These are phyloP conservation scores for Entomortierella parvispora DNA, from an alignment of 192 early-diverging fungal genomes.

Conservation along the genomic window DNA sequence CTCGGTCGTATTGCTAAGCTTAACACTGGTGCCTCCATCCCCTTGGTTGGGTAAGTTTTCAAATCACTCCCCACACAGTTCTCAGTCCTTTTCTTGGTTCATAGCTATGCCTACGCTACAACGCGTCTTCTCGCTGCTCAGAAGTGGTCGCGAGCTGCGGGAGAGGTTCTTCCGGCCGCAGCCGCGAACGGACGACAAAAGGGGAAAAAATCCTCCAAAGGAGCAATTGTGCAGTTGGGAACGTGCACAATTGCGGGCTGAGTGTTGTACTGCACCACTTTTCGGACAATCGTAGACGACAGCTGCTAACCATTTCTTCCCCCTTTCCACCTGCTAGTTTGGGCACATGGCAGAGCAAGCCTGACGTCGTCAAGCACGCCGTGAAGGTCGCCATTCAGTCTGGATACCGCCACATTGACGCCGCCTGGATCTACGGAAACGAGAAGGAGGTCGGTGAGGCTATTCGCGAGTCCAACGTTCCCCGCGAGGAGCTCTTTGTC, in stretches of 20 bases:
- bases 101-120: no score
- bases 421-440: conserved; percentile 72
- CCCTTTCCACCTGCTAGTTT: conserved; percentile 32
- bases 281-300: not conserved
- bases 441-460: conserved; percentile 83
- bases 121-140: no score
- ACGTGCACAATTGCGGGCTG: no score
- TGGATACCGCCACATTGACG: conserved; percentile 78
- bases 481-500: conserved; percentile 82
- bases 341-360: conserved; percentile 67
- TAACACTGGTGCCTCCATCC: conserved; percentile 72
- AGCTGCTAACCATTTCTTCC: not conserved
- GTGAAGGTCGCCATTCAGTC: conserved; percentile 69
- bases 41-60: conserved; percentile 61
- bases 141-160: no score
- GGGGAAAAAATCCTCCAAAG: no score
- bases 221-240: no score
- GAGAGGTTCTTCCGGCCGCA: no score
- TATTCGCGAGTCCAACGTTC: conserved; percentile 66
- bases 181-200: no score
- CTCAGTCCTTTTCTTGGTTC: not conserved
- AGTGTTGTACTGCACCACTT: no score
- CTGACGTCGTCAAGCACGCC: conserved; percentile 66
- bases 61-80: not conserved
- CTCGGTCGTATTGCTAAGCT: conserved; percentile 60